Evolutionary conservation across 331 rosid species (phyloP).

Genomic region (Acacia concinna): DNA sequence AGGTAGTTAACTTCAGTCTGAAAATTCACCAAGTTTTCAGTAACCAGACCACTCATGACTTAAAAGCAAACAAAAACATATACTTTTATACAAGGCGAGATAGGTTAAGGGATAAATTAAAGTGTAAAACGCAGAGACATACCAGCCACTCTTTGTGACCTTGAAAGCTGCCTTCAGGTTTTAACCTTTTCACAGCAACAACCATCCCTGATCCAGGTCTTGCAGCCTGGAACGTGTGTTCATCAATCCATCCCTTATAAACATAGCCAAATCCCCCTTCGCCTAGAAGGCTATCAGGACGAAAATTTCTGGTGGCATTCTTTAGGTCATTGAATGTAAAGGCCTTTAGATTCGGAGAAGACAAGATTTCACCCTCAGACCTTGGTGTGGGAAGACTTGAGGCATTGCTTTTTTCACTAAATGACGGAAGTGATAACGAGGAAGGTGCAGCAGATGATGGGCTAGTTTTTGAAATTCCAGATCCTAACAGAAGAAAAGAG

Average conservation of each 20-base stretch:
- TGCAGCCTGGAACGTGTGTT: conserved; percentile 37
- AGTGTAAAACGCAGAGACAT: conserved; percentile 25
- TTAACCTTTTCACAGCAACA: conserved; percentile 55
- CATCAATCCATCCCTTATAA: conserved; percentile 55
- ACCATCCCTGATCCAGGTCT: conserved; percentile 59
- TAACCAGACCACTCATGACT: conserved; percentile 17
- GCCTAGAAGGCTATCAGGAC: conserved; percentile 53
- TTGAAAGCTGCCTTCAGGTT: conserved; percentile 52
- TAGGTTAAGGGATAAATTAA: background rate
- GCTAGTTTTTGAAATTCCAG: conserved; percentile 46
- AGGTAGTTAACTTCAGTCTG: conserved; percentile 57
- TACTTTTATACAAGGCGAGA: background rate
- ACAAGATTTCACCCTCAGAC: conserved; percentile 46
- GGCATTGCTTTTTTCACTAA: conserved; percentile 25
- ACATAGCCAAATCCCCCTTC: conserved; percentile 58
- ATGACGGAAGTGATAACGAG: conserved; percentile 30
- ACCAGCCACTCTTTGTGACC: conserved; percentile 64
- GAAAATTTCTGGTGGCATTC: conserved; percentile 51
- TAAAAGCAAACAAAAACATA: background rate
- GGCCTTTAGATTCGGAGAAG: conserved; percentile 45
- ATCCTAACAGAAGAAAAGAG: background rate
- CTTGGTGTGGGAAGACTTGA: conserved; percentile 39
- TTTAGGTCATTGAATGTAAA: conserved; percentile 49
- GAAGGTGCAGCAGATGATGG: conserved; percentile 38
- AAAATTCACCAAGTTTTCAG: conserved; percentile 29